A percentile compares a stretch with the other conserved stretches of the same genome.
Evolutionary conservation across 306 rosid genomes (phyloP).

Genomic region (Macrotyloma uniflorum): DNA sequence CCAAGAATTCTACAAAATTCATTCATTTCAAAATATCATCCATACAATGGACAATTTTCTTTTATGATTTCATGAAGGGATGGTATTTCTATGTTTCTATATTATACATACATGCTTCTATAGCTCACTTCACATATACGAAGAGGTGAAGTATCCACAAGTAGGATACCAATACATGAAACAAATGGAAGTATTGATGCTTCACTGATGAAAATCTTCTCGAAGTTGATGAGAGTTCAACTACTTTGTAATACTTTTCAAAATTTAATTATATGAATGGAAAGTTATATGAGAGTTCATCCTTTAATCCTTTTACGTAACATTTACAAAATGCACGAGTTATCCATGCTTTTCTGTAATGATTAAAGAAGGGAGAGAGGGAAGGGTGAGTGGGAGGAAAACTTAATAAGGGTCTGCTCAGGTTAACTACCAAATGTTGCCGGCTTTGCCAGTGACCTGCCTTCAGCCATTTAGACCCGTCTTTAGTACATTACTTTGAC

Average conservation of each 20-base stretch:
- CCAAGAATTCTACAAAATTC: neutral
- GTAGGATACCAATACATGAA: too few relatives aligned
- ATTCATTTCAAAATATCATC: neutral
- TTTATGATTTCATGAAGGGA: too few relatives aligned
- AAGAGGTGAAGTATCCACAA: too few relatives aligned
- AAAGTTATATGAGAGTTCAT: too few relatives aligned
- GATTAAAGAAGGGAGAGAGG: neutral
- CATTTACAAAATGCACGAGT: neutral
- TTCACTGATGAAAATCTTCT: neutral
- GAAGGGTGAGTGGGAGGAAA: neutral
- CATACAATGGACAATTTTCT: too few relatives aligned
- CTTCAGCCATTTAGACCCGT: neutral
- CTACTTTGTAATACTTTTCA: neutral
- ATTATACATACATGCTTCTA: too few relatives aligned
- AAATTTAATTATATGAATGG: slow-evolving; percentile 4
- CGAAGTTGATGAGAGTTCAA: neutral
- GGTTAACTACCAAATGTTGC: neutral
- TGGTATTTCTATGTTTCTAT: too few relatives aligned
- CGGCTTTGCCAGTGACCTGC: neutral
- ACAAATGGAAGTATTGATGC: too few relatives aligned
- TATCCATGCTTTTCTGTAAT: slow-evolving; percentile 3
- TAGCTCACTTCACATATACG: too few relatives aligned
- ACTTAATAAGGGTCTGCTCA: neutral
- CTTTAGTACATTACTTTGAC: neutral
- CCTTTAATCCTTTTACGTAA: neutral